Evolutionary conservation across 129 eudicot species (phyloP), one percentile per base, ranked within the genome.

Genomic region (Flaveria robusta): DNA sequence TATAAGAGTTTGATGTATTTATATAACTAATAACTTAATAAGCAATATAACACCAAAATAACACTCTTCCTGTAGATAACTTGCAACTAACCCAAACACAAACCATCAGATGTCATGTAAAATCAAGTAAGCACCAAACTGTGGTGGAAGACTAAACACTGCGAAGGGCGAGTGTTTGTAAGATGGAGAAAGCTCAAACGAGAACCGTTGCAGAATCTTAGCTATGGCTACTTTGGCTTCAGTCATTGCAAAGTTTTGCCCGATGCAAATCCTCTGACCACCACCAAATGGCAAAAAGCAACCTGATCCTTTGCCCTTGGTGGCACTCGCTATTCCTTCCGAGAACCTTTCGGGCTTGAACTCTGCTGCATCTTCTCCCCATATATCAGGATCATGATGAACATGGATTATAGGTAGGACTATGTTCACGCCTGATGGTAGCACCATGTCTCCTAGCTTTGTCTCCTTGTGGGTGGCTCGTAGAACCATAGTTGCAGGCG

Each of bases 221-320:
- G 85, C 64, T 65, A 84, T 65, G 9, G 88, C 81, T 51, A 50
- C 43, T 67, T 84, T 84, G 1, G 82, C 86, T 79, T 85, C 84
- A 11, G 10, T 20, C 77, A 85, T 74, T 2, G 89, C 89, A 47
- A 85, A 85, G 74, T 82, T 85, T 66, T 82, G 82, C 42, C 86
- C 89, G 6, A 82, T 66, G 71, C 86, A 85, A 52, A 85, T 62
- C 14, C 89, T 51, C 4, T 84, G 86, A 31, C 89, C 89, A 55
- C 84, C 79, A 4, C 72, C 76, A 11, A 85, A 85, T 24, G 89
- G 86, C 60, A 85, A 56, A 70, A 74, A 85, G 5, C 80, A 31
- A 14, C 70, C 9, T 18, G 51, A 31, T 16, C 80, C 80, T 12
- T 66, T 41, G 10, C 74, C 77, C 64, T 81, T 68, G 13, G 81